These are phyloP conservation scores for Kodamaea plutei DNA, from an alignment of 1,139 yeast species.

Conservation along the genomic window DNA sequence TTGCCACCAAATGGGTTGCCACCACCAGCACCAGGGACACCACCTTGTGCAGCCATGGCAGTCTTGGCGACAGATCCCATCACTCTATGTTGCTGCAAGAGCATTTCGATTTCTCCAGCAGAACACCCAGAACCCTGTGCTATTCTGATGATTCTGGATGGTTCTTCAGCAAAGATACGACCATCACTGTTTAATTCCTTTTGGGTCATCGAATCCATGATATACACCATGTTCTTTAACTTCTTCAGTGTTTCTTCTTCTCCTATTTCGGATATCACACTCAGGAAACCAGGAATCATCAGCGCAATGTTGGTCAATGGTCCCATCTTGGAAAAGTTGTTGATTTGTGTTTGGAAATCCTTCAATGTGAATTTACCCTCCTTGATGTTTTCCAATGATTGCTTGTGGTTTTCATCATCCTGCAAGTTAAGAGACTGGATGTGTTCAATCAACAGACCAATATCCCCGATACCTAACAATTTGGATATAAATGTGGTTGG, in stretches of 20 bases:
- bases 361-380: constrained; percentile 92
- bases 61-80: constrained; percentile 91
- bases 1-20: constrained; percentile 13
- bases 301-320: constrained; percentile 89
- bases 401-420: constrained; percentile 62
- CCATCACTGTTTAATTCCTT: constrained; percentile 92
- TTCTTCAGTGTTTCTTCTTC: constrained; percentile 85
- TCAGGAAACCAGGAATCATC: constrained; percentile 93
- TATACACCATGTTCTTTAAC: constrained; percentile 84
- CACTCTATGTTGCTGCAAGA: constrained; percentile 85
- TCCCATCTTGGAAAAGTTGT: constrained; percentile 93
- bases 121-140: constrained; percentile 97
- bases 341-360: constrained; percentile 94
- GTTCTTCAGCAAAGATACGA: constrained; percentile 70
- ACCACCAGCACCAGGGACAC: constrained; percentile 30
- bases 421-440: constrained; percentile 86
- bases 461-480: constrained; percentile 90
- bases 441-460: constrained; percentile 91
- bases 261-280: constrained; percentile 79
- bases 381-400: constrained; percentile 87
- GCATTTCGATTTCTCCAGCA: constrained; percentile 91
- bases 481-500: constrained; percentile 88
- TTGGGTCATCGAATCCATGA: constrained; percentile 95
- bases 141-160: constrained; percentile 80
- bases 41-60: constrained; percentile 49